Base-by-base conservation (phyloP, 805 yeast genomes). In the Saccharomycopsis fodiens region DNA sequence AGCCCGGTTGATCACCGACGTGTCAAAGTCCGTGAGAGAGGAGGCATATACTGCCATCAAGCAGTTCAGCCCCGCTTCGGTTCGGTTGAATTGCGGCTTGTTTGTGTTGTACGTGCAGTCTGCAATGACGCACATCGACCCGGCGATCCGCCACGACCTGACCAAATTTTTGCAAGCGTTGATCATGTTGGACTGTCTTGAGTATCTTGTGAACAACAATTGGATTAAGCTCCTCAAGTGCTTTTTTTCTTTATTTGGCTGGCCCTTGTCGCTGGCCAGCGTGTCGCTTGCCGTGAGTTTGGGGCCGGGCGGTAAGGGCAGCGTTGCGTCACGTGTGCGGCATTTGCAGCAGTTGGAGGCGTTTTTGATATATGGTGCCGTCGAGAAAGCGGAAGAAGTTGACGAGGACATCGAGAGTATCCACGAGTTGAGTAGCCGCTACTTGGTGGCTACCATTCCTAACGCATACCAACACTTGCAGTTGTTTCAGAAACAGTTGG, bases 111-210 rank as follows among this genome's bases (percentile, higher is more conserved):
- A 83, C 59, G 70, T 91, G 15, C 84, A 83, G 54, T 82, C 91
- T 43, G 94, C 96, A 2, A 91, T 93, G 96, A 84, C 97, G 15
- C 97, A 93, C 60, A 83, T 93, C 35, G 74, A 74, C 25, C 79
- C 87, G 1, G 78, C 77, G 3, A 79, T 93, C 22, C 73, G 96
- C 45, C 74, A 76, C 38, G 88, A 85, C 49, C 78, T 95, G 1
- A 76, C 91, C 0, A 75, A 72, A 47, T 85, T 83, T 54, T 64
- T 89, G 21, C 68, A 71, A 34, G 68, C 79, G 2, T 59, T 88
- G 44, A 59, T 87, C n/a, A 67, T 71, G 38, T 46, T 46, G 38
- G 64, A 70, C 45, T 74, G 79, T 21, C 69, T 75, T 2, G 73
- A 68, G 36, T 68, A 82, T 5, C 61, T 85, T 10, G 75, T 79